Evolutionary conservation across 148 eudicot species (phyloP).

Genomic region (Heliamphora exappendiculata): DNA sequence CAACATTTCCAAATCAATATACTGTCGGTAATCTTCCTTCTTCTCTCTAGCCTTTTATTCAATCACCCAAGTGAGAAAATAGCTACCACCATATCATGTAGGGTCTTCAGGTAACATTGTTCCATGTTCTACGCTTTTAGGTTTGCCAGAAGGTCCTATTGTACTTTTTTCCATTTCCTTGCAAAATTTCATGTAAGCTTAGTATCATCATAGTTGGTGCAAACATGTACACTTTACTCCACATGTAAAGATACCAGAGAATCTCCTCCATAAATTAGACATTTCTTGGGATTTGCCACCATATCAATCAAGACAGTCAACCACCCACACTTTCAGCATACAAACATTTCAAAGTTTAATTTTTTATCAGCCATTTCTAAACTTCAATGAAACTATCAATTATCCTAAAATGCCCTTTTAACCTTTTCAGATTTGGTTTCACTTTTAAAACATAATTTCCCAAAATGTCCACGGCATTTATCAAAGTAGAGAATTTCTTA

Average conservation of each 20-base stretch:
- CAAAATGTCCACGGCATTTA: neutral
- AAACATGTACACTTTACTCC: neutral
- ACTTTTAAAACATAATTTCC: neutral
- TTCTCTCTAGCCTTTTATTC: neutral
- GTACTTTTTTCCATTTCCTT: neutral
- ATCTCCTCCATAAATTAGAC: neutral
- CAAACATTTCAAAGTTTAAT: neutral
- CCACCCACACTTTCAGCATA: neutral
- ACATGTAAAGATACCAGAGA: neutral
- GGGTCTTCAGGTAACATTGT: neutral
- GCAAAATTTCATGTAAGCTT: neutral
- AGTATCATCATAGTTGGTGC: neutral
- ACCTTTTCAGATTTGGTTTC: neutral
- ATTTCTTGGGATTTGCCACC: constrained; percentile 2
- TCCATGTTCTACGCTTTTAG: neutral
- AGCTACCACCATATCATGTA: neutral
- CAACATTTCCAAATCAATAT: neutral
- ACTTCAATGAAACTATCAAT: neutral
- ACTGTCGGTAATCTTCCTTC: neutral
- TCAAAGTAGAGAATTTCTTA: neutral
- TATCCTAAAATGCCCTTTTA: neutral
- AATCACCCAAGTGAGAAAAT: neutral
- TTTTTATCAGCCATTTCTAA: neutral
- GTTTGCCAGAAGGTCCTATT: too few species aligned
- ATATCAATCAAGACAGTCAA: neutral